Base-by-base conservation (phyloP, 2,329 filamentous ascomycete genomes). In the Aspergillus fumigatiaffinis region DNA sequence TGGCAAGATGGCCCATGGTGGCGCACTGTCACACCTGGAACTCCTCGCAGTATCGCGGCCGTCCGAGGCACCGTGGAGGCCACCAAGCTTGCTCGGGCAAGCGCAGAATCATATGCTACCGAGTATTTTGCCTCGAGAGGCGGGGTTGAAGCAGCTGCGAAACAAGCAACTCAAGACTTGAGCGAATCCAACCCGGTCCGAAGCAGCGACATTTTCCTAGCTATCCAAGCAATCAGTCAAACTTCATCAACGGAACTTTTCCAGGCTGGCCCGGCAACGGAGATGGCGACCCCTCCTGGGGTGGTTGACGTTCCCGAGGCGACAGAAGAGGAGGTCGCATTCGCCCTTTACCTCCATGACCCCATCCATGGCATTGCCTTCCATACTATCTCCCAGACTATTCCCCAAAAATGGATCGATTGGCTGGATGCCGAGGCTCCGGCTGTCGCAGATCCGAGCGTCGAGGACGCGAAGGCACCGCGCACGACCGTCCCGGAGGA, bases 1-100 rank as follows among this genome's bases (percentile, higher is more conserved):
- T 99, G 94, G 92, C 89, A 87, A 50, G 93, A 97, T 67, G 94
- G 94, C 0, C 94, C 94, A 3, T 99, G 94, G 94, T 99, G 94
- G 93, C 86, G 92, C 29, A 75, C 71, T 9, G 68, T 75, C 17
- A 75, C 71, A 2, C 63, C 87, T 87, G 73, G 80, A 78, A 51
- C 84, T 82, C 70, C 87, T 55, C 87, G 94, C 56, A 90, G 91
- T 66, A 80, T 97, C 7, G 90, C 91, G 53, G 79, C 88, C 1
- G 88, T 97, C 51, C 87, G 87, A 61, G 93, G 94, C 12, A 76
- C 94, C 0, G 82, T 87, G 12, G 93, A 96, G 73, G 94, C 91
- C 57, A 95, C 91, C 21, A 96, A 97, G 77, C 86, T 99, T 26
- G 92, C 89, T 59, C 86, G 92, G 49, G 94, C 91, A 49, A 90